These are phyloP conservation scores for Pseudopediastrum boryanum DNA, from an alignment of 139 green algal species.

Conservation along the genomic window DNA sequence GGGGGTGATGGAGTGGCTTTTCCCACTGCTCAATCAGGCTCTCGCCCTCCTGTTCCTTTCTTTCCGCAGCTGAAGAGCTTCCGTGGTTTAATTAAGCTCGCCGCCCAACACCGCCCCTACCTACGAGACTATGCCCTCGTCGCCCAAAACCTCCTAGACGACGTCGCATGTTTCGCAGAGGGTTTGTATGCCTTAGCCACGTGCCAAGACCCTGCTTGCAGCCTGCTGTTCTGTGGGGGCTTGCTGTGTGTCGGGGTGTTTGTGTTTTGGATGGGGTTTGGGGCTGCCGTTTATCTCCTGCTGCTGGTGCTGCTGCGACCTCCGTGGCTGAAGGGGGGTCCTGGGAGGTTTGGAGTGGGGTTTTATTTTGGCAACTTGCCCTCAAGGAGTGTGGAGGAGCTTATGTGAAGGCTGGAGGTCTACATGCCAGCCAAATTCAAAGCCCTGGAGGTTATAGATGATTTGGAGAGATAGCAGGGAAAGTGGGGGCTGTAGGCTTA, in stretches of 20 bases:
- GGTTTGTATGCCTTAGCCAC: constrained; percentile 33
- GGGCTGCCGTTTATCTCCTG: constrained; percentile 13
- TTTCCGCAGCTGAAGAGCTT: constrained; percentile 33
- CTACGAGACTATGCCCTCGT: constrained; percentile 22
- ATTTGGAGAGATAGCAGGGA: no score
- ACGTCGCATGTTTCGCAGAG: constrained; percentile 17
- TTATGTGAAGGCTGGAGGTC: constrained; percentile 12
- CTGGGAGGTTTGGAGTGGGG: constrained; percentile 26
- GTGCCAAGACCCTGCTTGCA: constrained; percentile 18
- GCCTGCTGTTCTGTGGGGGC: constrained; percentile 5
- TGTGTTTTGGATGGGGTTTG: constrained; percentile 12
- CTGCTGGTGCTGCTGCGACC: constrained; percentile 30
- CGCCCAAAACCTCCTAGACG: constrained; percentile 35
- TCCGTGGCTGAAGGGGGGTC: constrained; percentile 25
- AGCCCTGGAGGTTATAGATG: no score
- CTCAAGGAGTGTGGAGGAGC: constrained; percentile 26
- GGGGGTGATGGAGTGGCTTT: no score
- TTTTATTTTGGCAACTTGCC: constrained; percentile 30
- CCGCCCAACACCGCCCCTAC: constrained; percentile 8
- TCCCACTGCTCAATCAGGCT: no score
- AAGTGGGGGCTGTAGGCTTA: no score
- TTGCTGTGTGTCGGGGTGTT: background rate
- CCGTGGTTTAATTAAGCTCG: constrained; percentile 7
- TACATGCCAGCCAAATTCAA: no score
- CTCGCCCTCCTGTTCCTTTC: no score